Conservation (phyloP, 2,329 filamentous ascomycete species). For the Didymella segeticola region DNA sequence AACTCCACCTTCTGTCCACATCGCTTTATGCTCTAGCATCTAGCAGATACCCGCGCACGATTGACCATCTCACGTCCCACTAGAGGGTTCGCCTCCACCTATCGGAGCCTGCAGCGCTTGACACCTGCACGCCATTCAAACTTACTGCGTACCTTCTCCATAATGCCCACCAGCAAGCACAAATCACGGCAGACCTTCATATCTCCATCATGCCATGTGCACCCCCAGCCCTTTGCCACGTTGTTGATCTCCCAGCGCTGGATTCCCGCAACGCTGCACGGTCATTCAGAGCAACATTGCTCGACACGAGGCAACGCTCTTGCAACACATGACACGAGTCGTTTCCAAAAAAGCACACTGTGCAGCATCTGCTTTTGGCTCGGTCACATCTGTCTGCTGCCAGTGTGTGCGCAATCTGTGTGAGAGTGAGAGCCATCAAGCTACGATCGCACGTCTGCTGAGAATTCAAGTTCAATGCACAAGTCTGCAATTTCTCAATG, state of each 20-base stretch:
- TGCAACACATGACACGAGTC: slow-evolving; percentile 8
- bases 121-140: slow-evolving; percentile 6
- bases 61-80: neutral
- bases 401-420: neutral
- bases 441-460: neutral
- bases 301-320: slow-evolving; percentile 5
- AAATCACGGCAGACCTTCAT: neutral
- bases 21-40: neutral
- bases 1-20: neutral
- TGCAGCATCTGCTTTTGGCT: neutral
- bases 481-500: neutral
- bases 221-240: slow-evolving; percentile 20
- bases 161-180: slow-evolving; percentile 3
- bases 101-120: neutral
- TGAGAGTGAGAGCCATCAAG: neutral
- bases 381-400: neutral
- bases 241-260: slow-evolving; percentile 8
- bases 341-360: neutral
- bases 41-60: neutral
- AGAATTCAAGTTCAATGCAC: neutral
- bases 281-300: slow-evolving; percentile 1
- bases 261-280: slow-evolving; percentile 10
- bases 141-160: neutral
- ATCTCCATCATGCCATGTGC: slow-evolving; percentile 2
- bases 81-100: slow-evolving; percentile 5